Percentiles rank a stretch among this genome's conserved stretches.
Conservation (phyloP, 2,329 filamentous ascomycete genomes). For the Aspergillus sp. region DNA sequence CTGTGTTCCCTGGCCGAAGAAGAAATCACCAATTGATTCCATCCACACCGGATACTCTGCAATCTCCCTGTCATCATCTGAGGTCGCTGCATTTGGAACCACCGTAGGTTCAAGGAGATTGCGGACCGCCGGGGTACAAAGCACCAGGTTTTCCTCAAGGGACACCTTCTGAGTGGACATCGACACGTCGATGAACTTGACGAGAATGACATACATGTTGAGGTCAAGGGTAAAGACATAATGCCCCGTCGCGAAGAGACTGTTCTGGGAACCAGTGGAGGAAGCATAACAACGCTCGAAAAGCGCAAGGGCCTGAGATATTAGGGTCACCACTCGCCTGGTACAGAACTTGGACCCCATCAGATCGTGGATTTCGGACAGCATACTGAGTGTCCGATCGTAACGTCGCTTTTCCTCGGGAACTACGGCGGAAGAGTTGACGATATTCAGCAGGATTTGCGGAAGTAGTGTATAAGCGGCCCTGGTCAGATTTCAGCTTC, state of each 20-base stretch:
- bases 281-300: neutral
- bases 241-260: neutral
- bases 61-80: neutral
- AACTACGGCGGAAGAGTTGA: neutral
- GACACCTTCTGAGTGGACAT: neutral
- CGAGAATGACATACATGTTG: neutral
- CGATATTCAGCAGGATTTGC: neutral
- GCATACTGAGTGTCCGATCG: neutral
- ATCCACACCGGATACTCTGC: neutral
- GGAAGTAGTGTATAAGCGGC: neutral
- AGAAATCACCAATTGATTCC: neutral
- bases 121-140: neutral
- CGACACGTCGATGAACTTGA: neutral
- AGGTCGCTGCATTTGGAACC: neutral
- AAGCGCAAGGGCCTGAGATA: neutral
- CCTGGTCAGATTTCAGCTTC: neutral
- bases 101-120: neutral
- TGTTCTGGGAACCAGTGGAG: neutral
- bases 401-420: neutral
- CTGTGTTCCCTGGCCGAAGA: neutral
- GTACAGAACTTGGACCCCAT: neutral
- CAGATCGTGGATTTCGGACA: neutral
- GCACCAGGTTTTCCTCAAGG: neutral
- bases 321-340: neutral
- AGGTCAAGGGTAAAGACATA: neutral